Evolutionary conservation across 805 yeast genomes (phyloP).

Genomic region (Tetrapisispora nanseiensis): DNA sequence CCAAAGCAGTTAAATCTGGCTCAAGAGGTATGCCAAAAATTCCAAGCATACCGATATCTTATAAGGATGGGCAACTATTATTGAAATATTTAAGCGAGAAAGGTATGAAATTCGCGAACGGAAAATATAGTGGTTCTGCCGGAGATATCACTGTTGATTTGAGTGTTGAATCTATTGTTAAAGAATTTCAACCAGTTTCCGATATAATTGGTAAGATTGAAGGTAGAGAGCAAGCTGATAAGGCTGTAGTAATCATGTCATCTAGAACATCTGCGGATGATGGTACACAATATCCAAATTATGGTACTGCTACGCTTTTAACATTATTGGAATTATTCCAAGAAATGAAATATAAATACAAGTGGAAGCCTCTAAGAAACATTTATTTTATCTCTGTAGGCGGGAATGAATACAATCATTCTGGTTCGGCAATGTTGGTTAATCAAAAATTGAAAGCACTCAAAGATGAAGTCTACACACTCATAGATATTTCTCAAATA

Average conservation of each 20-base stretch:
- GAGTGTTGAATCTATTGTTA: conserved; percentile 33
- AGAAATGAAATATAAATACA: conserved; percentile 46
- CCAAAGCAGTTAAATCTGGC: conserved; percentile 25
- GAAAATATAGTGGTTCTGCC: conserved; percentile 11
- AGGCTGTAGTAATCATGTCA: conserved; percentile 70
- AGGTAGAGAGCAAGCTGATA: conserved; percentile 68
- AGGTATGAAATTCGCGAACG: conserved; percentile 13
- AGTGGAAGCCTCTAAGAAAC: conserved; percentile 76
- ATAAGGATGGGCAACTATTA: conserved; percentile 48
- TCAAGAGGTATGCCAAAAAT: conserved; percentile 51
- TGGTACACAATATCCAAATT: conserved; percentile 59
- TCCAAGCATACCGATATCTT: conserved; percentile 67
- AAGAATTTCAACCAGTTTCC: conserved; percentile 57
- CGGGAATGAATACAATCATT: conserved; percentile 65
- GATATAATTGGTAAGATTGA: conserved; percentile 68
- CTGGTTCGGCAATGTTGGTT: conserved; percentile 71
- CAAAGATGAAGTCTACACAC: conserved; percentile 50
- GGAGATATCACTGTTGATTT: conserved; percentile 19
- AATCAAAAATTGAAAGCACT: conserved; percentile 44
- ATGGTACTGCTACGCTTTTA: conserved; percentile 63
- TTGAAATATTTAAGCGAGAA: conserved; percentile 20
- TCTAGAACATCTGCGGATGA: conserved; percentile 63
- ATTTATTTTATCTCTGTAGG: conserved; percentile 81
- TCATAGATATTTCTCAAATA: conserved; percentile 52
- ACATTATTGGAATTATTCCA: conserved; percentile 62